Percentiles rank a stretch among this genome's conserved stretches.
Conservation (phyloP, 1,284 basidiomycete species). For the Ceratobasidium sp. region DNA sequence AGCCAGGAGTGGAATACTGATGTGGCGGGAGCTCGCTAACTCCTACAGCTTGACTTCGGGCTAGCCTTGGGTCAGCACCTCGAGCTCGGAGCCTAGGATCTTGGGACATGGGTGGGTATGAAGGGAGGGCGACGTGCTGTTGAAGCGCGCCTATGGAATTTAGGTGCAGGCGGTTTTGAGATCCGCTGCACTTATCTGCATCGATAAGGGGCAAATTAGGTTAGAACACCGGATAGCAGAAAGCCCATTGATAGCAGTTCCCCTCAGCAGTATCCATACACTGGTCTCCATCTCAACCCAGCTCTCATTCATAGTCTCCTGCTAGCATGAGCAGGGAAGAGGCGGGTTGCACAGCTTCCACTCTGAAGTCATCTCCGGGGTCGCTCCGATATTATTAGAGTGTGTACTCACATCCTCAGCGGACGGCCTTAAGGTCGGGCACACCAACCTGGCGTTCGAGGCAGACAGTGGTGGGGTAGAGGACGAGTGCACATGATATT, state of each 20-base stretch:
- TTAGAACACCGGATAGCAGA: conserved; percentile 9
- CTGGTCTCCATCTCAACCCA: conserved; percentile 76
- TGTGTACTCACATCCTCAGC: neutral
- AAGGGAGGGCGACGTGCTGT: conserved; percentile 33
- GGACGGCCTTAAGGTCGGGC: neutral
- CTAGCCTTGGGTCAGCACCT: conserved; percentile 27
- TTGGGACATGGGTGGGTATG: conserved; percentile 21
- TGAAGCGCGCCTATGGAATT: conserved; percentile 36
- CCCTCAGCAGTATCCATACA: conserved; percentile 43
- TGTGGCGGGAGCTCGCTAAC: conserved; percentile 14
- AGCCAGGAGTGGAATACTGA: conserved; percentile 3
- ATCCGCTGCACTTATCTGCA: conserved; percentile 30
- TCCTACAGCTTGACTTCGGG: conserved; percentile 26
- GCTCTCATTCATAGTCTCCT: conserved; percentile 49
- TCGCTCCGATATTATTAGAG: neutral
- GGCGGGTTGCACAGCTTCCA: conserved; percentile 80
- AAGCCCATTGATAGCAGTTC: conserved; percentile 1
- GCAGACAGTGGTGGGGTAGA: neutral
- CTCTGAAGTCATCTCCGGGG: conserved; percentile 78
- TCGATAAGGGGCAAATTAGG: conserved; percentile 35
- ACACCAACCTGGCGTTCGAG: neutral
- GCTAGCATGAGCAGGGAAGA: neutral
- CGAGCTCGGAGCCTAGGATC: conserved; percentile 32
- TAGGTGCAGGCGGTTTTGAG: conserved; percentile 23
- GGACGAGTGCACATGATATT: conserved; percentile 4